phyloP scores from a whole-genome alignment of 495 filamentous ascomycete species.

The Xylaria intraflava region DNA sequence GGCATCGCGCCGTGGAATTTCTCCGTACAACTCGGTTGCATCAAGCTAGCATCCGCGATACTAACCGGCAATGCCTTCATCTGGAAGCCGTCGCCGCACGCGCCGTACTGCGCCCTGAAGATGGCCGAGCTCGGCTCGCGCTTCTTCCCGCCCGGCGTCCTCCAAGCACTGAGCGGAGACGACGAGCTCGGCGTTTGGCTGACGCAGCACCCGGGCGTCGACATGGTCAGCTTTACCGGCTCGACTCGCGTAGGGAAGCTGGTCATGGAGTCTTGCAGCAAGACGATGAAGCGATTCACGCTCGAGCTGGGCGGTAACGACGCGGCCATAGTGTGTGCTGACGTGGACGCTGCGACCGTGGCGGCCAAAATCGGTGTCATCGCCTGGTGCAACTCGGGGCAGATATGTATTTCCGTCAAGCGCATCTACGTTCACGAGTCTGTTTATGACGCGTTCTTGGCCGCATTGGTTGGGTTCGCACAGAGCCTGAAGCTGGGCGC shows the following conservation, averaged over 20 bases:
- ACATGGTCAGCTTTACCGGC: conserved; percentile 56
- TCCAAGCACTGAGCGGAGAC: conserved; percentile 54
- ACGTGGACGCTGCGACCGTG: conserved; percentile 51
- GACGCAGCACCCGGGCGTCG: conserved; percentile 44
- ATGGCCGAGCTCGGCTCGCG: conserved; percentile 48
- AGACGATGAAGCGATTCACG: conserved; percentile 50
- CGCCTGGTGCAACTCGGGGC: conserved; percentile 46
- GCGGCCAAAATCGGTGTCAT: conserved; percentile 44
- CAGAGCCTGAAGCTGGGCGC: conserved; percentile 30
- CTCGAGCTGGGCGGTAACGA: conserved; percentile 57
- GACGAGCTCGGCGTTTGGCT: conserved; percentile 49
- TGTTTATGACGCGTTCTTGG: conserved; percentile 49
- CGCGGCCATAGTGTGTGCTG: conserved; percentile 49
- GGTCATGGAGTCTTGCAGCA: conserved; percentile 45
- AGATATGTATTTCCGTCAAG: conserved; percentile 52
- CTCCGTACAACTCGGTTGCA: conserved; percentile 35
- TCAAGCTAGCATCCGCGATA: conserved; percentile 41
- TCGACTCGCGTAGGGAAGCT: conserved; percentile 49
- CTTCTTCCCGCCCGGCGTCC: conserved; percentile 52
- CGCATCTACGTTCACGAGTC: conserved; percentile 53
- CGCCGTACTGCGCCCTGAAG: conserved; percentile 55
- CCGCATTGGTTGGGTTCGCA: conserved; percentile 40
- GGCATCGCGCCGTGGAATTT: conserved; percentile 53
- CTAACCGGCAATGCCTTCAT: conserved; percentile 47
- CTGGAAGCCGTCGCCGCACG: conserved; percentile 49